Conservation (phyloP, 2,329 filamentous ascomycete genomes). For the Blastomyces gilchristii region DNA sequence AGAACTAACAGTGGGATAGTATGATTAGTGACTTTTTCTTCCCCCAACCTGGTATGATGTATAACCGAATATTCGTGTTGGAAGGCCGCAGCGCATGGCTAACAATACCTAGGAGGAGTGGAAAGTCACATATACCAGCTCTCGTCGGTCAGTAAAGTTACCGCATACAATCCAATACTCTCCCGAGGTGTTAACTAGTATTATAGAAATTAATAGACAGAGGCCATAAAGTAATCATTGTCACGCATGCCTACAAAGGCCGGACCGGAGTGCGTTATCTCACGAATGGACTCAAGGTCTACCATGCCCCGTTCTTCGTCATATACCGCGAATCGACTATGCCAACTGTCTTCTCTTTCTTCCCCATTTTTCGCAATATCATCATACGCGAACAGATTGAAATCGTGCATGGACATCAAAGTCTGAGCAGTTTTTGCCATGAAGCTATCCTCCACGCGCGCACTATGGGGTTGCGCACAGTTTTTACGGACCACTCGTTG, state of each 20-base stretch:
- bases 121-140: conserved; percentile 99
- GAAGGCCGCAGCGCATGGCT: conserved; percentile 12
- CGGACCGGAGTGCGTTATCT: conserved; percentile 88
- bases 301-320: conserved; percentile 91
- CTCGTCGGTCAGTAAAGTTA: conserved; percentile 49
- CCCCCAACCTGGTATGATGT: conserved; percentile 62
- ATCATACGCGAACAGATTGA: conserved; percentile 88
- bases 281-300: conserved; percentile 96
- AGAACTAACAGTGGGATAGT: conserved; percentile 30
- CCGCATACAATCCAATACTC: not conserved
- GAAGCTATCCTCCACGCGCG: conserved; percentile 90
- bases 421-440: conserved; percentile 83
- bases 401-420: conserved; percentile 96
- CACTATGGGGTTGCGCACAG: conserved; percentile 91
- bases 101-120: conserved; percentile 53
- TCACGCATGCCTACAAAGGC: conserved; percentile 88
- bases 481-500: conserved; percentile 94
- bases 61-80: not conserved
- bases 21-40: conserved; percentile 99
- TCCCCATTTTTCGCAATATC: conserved; percentile 94
- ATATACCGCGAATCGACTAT: conserved; percentile 91
- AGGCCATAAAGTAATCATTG: conserved; percentile 94
- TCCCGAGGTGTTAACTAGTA: conserved; percentile 7
- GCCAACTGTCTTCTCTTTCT: conserved; percentile 96
- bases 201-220: conserved; percentile 81